Evolutionary conservation across 345 rosid species (phyloP), one percentile per base, ranked within the genome.

Genomic region (Noccaea caerulescens): DNA sequence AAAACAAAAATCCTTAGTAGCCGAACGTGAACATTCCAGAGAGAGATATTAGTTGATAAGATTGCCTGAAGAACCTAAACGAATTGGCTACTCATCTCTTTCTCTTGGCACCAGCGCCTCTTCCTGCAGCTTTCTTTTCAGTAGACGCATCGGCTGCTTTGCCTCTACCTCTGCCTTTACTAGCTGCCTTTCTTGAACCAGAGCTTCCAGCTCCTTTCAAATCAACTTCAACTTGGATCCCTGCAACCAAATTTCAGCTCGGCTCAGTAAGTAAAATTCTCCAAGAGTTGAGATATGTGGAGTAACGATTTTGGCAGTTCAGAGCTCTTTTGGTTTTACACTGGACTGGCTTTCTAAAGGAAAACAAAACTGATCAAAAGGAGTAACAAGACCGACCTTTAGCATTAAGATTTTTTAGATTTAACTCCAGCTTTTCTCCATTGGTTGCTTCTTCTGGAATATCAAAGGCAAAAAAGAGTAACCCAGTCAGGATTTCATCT

Each of bases 181-280:
- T 77, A 47, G 70, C 62, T 46, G 74, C 85, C 80, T 82, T 87
- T 77, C 80, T 86, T 32, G 82, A 58, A 45, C 82, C 80, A 23
- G 88, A 82, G 41, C 77, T 83, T 44, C 77, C 84, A 8, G 76
- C 38, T 27, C 82, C 86, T 79, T 89, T 93, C 72, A 89, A 72
- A 63, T 87, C 94, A 72, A 93, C 61, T 80, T 91, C 86, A 6
- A 93, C 96, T 81, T 89, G 68, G 56, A 91, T 84, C 71, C 94
- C 96, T 89, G 65, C 47, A 49, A 13, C 25, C 20, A 7, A 0
- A 41, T 47, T 12, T 8, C 51, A 42, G 27, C 30, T 43, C 5
- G 16, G 16, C 4, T 42, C 51, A 52, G 11, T 11, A 3, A 42
- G 27, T 25, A 3, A 42, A 42, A 30, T 8, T n/a, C 42, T n/a